Evolutionary conservation across 192 early-diverging fungal species (phyloP), one percentile per base, ranked within the genome.

Genomic region (Linnemannia zychae): DNA sequence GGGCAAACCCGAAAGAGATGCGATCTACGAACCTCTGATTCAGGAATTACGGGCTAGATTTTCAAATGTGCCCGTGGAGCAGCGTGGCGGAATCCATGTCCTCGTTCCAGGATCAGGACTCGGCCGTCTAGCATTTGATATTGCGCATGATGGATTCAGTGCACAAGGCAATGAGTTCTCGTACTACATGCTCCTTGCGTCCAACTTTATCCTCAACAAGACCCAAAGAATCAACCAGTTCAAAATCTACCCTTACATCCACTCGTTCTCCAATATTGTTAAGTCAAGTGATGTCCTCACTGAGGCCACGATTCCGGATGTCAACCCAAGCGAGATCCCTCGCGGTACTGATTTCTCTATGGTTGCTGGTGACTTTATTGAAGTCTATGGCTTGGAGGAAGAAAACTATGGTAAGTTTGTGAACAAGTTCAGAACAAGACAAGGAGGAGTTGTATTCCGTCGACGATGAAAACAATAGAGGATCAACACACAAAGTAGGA

Each of bases 311-410:
- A 93, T 99, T 31, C 99, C 99, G 17, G 99, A 99, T 84, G 92
- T 96, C 7, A 87, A 96, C 52, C 94, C 95, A 28, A 89, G 88
- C 46, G 87, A 88, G 28, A 88, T 97, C 33, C 94, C 95, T 3
- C 63, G 66, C 5, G 89, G 87, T 16, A 94, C 94, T 1, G 94
- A 96, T 68, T 99, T 99, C 81, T 97, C 96, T 12, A 99, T 99
- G 98, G 95, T 95, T 12, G 97, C 97, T 7, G 99, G 99, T 63
- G 99, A 99, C 87, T 99, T 99, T 90, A 74, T 95, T 52, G 98
- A 99, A 84, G 93, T 97, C 15, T 99, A 99, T 76, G 88, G 92
- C 11, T 77, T 87, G 0, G 88, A 92, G 12, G 40, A 78, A 16
- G 89, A 94, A 7, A 91, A 92, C 40, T 79, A 85, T 75, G 94